Evolutionary conservation across 1,284 basidiomycete genomes (phyloP).

Genomic region (Chalciporus sp.): DNA sequence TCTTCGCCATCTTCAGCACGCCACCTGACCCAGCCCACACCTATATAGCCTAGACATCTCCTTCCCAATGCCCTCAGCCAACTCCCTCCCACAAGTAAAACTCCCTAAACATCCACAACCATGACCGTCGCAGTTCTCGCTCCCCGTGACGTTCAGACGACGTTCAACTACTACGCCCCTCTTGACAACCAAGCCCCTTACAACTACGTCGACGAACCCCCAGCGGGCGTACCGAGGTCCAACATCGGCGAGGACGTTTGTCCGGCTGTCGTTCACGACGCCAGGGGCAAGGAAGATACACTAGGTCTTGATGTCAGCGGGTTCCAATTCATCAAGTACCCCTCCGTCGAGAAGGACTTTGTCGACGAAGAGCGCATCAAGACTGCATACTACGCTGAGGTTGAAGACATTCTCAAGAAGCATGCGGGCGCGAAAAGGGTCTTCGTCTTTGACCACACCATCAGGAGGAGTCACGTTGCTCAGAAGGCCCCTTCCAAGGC

Average conservation of each 20-base stretch:
- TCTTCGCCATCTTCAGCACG: slow-evolving; percentile 13
- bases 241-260: slow-evolving; percentile 25
- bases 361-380: slow-evolving; percentile 42
- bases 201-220: slow-evolving; percentile 28
- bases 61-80: not conserved
- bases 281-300: not conserved
- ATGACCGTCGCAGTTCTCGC: slow-evolving; percentile 22
- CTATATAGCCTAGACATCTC: not conserved
- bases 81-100: too few species aligned
- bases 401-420: slow-evolving; percentile 46
- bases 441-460: slow-evolving; percentile 49
- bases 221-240: slow-evolving; percentile 22
- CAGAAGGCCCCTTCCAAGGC: slow-evolving; percentile 5
- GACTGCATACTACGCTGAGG: slow-evolving; percentile 40
- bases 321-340: slow-evolving; percentile 19
- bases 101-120: slow-evolving; percentile 6
- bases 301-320: not conserved
- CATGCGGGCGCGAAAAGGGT: slow-evolving; percentile 43
- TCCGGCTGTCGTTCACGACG: not conserved
- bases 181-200: slow-evolving; percentile 28
- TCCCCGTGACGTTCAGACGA: slow-evolving; percentile 31
- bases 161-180: slow-evolving; percentile 33
- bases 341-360: slow-evolving; percentile 44
- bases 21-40: not conserved
- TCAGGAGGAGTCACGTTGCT: slow-evolving; percentile 36